Evolutionary conservation across 2,329 filamentous ascomycete species (phyloP).

Genomic region (Phoma herbarum): DNA sequence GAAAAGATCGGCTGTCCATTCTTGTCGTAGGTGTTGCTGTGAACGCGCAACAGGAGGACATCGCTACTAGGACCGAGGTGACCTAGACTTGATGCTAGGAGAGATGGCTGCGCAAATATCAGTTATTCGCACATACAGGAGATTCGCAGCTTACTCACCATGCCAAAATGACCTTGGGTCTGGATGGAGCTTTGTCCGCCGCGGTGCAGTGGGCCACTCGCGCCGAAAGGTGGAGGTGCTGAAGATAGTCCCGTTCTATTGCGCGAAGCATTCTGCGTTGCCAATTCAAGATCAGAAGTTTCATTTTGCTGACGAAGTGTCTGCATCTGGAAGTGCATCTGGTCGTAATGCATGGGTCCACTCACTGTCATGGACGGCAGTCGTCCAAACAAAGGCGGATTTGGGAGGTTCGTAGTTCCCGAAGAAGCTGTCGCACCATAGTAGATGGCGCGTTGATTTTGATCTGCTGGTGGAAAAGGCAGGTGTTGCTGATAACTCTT

Average conservation of each 20-base stretch:
- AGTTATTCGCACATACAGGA: neutral
- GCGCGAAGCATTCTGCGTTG: neutral
- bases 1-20: slow-evolving; percentile 23
- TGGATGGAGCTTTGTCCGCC: neutral
- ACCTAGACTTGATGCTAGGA: neutral
- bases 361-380: neutral
- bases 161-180: neutral
- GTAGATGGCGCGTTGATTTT: neutral
- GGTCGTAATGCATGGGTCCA: neutral
- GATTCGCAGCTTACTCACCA: neutral
- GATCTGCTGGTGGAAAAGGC: neutral
- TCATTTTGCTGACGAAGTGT: neutral
- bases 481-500: neutral
- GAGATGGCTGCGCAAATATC: slow-evolving; percentile 3
- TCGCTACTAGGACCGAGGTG: neutral
- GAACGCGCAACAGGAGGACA: slow-evolving; percentile 15
- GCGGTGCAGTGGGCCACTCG: neutral
- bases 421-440: neutral
- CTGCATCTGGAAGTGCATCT: slow-evolving; percentile 1
- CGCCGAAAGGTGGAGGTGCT: neutral
- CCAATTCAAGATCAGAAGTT: neutral
- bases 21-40: slow-evolving; percentile 27
- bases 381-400: neutral
- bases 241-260: neutral
- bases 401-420: neutral